These are phyloP conservation scores for Macaranga tanarius DNA, from an alignment of 441 rosid species.

Conservation along the genomic window DNA sequence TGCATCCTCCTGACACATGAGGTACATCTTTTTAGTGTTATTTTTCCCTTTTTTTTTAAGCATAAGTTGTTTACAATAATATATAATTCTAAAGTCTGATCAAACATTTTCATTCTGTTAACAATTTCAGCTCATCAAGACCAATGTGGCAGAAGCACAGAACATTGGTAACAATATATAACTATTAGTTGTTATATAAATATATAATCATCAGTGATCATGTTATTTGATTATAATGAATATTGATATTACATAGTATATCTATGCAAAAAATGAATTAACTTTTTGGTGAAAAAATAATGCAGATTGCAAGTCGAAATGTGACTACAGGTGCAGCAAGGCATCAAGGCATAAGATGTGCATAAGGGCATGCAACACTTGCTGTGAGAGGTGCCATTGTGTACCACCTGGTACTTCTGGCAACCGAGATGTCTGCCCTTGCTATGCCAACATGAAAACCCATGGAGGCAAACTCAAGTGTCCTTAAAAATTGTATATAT, in stretches of 20 bases:
- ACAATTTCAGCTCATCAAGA: conserved; percentile 24
- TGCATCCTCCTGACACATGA: conserved; percentile 25
- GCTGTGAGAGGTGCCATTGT: conserved; percentile 48
- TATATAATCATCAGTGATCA: no score
- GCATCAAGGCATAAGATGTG: conserved; percentile 42
- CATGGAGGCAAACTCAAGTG: conserved; percentile 42
- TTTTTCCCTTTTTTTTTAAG: background rate
- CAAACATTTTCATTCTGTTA: background rate
- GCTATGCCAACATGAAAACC: conserved; percentile 43
- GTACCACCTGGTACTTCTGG: conserved; percentile 52
- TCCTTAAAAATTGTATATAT: conserved; percentile 23
- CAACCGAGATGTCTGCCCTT: conserved; percentile 39
- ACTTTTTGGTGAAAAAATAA: no score
- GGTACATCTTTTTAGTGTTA: conserved; percentile 5
- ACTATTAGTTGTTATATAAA: no score
- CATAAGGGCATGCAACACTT: conserved; percentile 43
- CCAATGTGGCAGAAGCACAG: conserved; percentile 9
- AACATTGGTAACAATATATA: conserved; percentile 16
- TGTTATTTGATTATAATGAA: no score
- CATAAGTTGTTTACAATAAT: no score
- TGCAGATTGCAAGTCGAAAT: conserved; percentile 34
- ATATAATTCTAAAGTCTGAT: background rate
- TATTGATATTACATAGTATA: no score
- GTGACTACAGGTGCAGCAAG: conserved; percentile 40
- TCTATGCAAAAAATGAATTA: no score